Percentiles rank a stretch among this genome's conserved stretches.
These are phyloP conservation scores for Rhizopogon vesiculosus DNA, from an alignment of 768 basidiomycete species.

Conservation along the genomic window DNA sequence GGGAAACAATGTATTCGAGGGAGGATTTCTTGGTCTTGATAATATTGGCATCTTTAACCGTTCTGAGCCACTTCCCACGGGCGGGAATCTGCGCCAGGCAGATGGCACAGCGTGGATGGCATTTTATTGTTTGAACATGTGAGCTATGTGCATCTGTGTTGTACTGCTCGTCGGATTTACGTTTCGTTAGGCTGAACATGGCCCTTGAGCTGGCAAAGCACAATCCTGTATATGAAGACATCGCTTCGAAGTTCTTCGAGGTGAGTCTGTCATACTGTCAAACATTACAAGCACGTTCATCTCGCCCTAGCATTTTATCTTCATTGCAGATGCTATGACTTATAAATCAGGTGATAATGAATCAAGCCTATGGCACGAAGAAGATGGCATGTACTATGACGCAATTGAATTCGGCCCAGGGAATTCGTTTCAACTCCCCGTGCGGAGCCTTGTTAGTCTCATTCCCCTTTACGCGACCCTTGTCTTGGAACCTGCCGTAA, in stretches of 20 bases:
- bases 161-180: background rate
- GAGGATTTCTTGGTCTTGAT: conserved; percentile 96
- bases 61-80: conserved; percentile 93
- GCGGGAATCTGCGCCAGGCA: conserved; percentile 90
- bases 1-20: conserved; percentile 96
- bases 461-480: conserved; percentile 96
- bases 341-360: conserved; percentile 77
- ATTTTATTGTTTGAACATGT: conserved; percentile 98
- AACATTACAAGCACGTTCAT: conserved; percentile 7
- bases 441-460: conserved; percentile 94
- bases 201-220: conserved; percentile 97
- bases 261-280: conserved; percentile 27
- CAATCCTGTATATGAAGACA: conserved; percentile 97
- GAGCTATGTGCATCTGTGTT: conserved; percentile 15
- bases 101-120: conserved; percentile 99
- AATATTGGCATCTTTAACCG: conserved; percentile 99
- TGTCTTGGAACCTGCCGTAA: conserved; percentile 83
- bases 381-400: conserved; percentile 98
- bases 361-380: conserved; percentile 88
- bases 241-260: conserved; percentile 97
- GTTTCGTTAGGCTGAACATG: conserved; percentile 75
- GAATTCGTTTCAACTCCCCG: conserved; percentile 84
- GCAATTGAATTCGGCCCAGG: conserved; percentile 86
- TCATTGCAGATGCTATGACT: conserved; percentile 99
- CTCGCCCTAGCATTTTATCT: conserved; percentile 80